phyloP scores from a whole-genome alignment of 139 green algal species.

The Trebouxia sp. region DNA sequence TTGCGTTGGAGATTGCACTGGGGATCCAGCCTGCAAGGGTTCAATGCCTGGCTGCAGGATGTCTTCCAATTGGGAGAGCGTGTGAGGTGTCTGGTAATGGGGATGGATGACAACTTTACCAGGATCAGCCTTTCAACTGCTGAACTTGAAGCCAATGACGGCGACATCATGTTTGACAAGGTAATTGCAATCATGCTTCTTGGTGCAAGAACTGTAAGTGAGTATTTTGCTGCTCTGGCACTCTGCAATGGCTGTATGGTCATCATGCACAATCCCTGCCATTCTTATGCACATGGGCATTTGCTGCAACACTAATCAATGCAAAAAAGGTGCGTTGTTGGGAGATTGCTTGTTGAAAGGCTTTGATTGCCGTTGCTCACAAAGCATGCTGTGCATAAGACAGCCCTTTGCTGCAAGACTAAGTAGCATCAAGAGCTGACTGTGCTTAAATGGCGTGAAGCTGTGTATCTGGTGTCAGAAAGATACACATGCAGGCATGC shows the following conservation, averaged over 20 bases:
- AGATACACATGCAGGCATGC: no score
- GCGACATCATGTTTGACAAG: conserved; percentile 62
- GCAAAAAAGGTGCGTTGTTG: no score
- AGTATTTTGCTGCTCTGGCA: background rate
- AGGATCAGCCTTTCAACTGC: conserved; percentile 60
- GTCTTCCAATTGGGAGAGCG: conserved; percentile 58
- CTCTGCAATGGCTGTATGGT: no score
- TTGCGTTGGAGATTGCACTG: background rate
- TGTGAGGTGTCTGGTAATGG: conserved; percentile 56
- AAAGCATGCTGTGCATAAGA: no score
- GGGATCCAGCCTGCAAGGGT: background rate
- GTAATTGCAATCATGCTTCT: conserved; percentile 38
- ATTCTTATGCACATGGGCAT: background rate
- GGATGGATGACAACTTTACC: conserved; percentile 52
- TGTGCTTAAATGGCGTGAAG: no score
- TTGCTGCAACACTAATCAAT: background rate
- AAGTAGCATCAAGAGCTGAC: no score
- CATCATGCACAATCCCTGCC: background rate
- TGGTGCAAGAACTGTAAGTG: background rate
- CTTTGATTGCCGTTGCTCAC: no score
- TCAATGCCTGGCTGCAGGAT: conserved; percentile 32
- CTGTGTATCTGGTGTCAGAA: no score
- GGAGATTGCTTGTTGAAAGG: no score
- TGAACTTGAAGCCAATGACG: conserved; percentile 58
- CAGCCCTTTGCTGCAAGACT: no score